These are phyloP conservation scores for Albifimbria verrucaria DNA, from an alignment of 2,329 filamentous ascomycete genomes.

Conservation along the genomic window DNA sequence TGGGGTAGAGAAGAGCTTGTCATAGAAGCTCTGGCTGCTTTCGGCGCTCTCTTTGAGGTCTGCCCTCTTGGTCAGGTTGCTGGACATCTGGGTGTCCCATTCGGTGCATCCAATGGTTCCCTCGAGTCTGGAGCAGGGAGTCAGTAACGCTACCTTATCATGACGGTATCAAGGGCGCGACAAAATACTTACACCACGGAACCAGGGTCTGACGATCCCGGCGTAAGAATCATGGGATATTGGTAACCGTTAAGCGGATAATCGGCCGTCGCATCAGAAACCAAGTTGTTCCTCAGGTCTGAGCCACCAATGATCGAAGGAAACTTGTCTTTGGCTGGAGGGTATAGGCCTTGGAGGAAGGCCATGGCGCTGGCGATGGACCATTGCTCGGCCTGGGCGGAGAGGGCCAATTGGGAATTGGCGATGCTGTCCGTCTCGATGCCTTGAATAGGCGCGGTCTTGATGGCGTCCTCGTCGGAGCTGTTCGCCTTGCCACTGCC, in stretches of 20 bases:
- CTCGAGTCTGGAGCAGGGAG: conserved; percentile 27
- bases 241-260: conserved; percentile 77
- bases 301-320: conserved; percentile 21
- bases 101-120: conserved; percentile 34
- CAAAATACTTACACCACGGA: conserved; percentile 40
- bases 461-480: conserved; percentile 21
- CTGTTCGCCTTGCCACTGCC: conserved; percentile 17
- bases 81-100: conserved; percentile 29
- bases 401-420: conserved; percentile 42
- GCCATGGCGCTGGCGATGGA: conserved; percentile 67
- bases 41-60: conserved; percentile 20
- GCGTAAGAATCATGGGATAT: conserved; percentile 64
- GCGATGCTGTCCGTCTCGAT: conserved; percentile 43
- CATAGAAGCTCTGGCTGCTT: conserved; percentile 38
- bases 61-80: conserved; percentile 20
- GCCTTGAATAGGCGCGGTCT: conserved; percentile 35
- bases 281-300: conserved; percentile 40
- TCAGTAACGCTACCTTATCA: conserved; percentile 4
- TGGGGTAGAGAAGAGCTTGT: conserved; percentile 32
- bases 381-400: conserved; percentile 38
- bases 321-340: conserved; percentile 52
- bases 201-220: conserved; percentile 41
- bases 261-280: conserved; percentile 37
- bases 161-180: background rate
- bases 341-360: conserved; percentile 84